These are phyloP conservation scores for Pestalotiopsis sp. DNA, from an alignment of 2,329 filamentous ascomycete species.

Conservation along the genomic window DNA sequence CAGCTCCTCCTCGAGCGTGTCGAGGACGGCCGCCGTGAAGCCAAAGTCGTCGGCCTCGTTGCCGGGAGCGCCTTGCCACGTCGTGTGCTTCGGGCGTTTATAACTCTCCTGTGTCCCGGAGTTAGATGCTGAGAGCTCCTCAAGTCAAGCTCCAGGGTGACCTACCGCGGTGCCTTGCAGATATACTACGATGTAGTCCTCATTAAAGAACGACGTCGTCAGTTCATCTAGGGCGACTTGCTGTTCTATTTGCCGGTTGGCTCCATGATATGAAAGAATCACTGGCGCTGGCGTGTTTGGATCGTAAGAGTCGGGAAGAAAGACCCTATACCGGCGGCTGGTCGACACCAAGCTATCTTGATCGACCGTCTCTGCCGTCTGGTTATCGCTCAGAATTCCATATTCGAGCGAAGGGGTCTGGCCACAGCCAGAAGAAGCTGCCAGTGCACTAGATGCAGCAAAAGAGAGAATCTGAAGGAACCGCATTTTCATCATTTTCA, in stretches of 20 bases:
- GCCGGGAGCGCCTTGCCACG: constrained; percentile 18
- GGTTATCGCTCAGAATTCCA: constrained; percentile 15
- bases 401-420: neutral
- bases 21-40: constrained; percentile 18
- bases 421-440: neutral
- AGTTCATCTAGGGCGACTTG: constrained; percentile 24
- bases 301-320: constrained; percentile 24
- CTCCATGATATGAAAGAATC: constrained; percentile 29
- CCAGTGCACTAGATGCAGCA: neutral
- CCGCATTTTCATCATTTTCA: neutral
- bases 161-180: constrained; percentile 24
- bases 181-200: constrained; percentile 27
- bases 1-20: constrained; percentile 21
- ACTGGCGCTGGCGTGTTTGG: constrained; percentile 21
- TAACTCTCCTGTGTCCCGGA: neutral
- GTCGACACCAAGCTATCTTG: neutral
- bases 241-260: constrained; percentile 21
- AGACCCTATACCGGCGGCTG: constrained; percentile 24
- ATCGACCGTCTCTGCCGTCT: constrained; percentile 13
- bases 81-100: neutral
- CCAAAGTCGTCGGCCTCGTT: constrained; percentile 17
- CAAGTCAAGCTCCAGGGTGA: neutral
- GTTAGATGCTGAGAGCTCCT: neutral
- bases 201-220: constrained; percentile 22
- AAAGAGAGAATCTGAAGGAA: neutral